phyloP scores from a whole-genome alignment of 805 yeast genomes.

The Wickerhamiella occidentalis region DNA sequence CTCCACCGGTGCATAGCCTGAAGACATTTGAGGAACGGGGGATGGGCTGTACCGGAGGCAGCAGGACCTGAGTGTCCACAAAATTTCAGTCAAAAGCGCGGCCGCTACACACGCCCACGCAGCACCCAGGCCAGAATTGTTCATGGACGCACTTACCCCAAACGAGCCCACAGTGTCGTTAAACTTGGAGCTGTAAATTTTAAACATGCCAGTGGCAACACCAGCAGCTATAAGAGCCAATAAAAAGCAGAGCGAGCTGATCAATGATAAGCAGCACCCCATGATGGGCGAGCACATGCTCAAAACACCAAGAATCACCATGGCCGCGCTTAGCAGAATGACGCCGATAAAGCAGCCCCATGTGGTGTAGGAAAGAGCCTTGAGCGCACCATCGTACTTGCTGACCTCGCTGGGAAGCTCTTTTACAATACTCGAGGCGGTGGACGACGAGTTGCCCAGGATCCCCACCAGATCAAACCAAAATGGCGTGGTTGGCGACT shows the following conservation, averaged over 20 bases:
- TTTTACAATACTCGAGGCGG: conserved; percentile 19
- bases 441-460: conserved; percentile 19
- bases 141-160: conserved; percentile 46
- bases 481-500: conserved; percentile 43
- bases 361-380: conserved; percentile 42
- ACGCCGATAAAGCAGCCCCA: conserved; percentile 44
- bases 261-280: conserved; percentile 10
- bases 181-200: conserved; percentile 38
- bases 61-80: conserved; percentile 35
- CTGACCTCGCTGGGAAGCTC: conserved; percentile 44
- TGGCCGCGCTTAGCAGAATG: conserved; percentile 28
- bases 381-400: conserved; percentile 35
- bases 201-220: conserved; percentile 51
- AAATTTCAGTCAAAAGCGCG: conserved; percentile 31
- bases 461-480: conserved; percentile 41
- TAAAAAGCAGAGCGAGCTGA: conserved; percentile 30
- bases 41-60: conserved; percentile 20
- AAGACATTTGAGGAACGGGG: background rate
- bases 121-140: conserved; percentile 41
- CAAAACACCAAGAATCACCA: conserved; percentile 2
- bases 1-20: background rate
- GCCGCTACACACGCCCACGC: conserved; percentile 54
- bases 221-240: conserved; percentile 30
- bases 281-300: conserved; percentile 1
- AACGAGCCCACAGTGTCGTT: conserved; percentile 36